Base-by-base conservation (phyloP, 176 grass and related monocot species). In the Juncus effusus region DNA sequence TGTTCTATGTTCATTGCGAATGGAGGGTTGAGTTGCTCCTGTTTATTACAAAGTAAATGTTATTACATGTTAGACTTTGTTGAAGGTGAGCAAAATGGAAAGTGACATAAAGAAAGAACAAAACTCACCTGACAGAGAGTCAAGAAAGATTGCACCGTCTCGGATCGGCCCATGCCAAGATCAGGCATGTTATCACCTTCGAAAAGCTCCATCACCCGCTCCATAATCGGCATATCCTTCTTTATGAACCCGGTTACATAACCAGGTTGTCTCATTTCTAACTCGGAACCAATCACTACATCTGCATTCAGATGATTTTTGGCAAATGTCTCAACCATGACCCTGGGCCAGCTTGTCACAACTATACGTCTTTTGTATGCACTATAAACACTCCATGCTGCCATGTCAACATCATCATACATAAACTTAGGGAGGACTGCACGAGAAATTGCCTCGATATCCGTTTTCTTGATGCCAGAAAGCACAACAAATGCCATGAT, bases 401-500 rank as follows among this genome's bases (percentile, higher is more conserved):
- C 78, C 10, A 74, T 58, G 78, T 99, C 83, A 10, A 99, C 70
- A 47, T 99, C 85, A 14, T 99, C 94, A 64, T 84, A 82, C 75
- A 85, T 77, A 73, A 99, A 99, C 80, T 97, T 97, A 38, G 94
- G 88, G 11, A 99, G 85, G 72, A 99, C 94, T 11, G 88, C 85
- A 2, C 94, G 85, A 5, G 94, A 74, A 72, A 82, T 82, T 39
- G 85, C 88, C 78, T 93, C 94, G 10, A 99, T 50, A 72, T 93
- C 94, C 0, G 70, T 60, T 10, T 74, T 65, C 0, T 62, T 73
- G 42, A 83, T 78, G 1, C 82, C 94, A 0, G 69, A 67, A n/a
- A 82, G 10, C 4, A 82, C 63, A 72, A 88, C 76, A 62, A 80
- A 73, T 28, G 13, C 60, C 47, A 80, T 85, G 38, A 74, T 6